A percentile compares a stretch with the other conserved stretches of the same genome.
Evolutionary conservation across 2,329 filamentous ascomycete genomes (phyloP).

Genomic region (Fusarium clavum): DNA sequence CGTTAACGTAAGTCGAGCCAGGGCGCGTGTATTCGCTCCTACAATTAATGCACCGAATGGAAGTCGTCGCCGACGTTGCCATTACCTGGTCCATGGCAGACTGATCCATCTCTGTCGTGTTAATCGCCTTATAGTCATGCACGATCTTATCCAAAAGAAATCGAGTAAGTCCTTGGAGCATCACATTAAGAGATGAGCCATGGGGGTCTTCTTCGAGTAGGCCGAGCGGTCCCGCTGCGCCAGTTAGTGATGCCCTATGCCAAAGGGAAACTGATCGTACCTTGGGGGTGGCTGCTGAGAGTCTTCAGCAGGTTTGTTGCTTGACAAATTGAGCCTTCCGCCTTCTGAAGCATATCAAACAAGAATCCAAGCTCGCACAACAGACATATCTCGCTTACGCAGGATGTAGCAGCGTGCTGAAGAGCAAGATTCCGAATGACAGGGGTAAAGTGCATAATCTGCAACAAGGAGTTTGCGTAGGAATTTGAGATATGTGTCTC

Average conservation of each 20-base stretch:
- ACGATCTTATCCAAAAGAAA: slow-evolving; percentile 87
- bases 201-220: slow-evolving; percentile 86
- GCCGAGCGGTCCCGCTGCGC: slow-evolving; percentile 74
- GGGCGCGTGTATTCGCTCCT: slow-evolving; percentile 85
- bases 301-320: slow-evolving; percentile 95
- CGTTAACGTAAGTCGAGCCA: slow-evolving; percentile 84
- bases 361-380: slow-evolving; percentile 95
- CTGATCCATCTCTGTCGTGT: slow-evolving; percentile 76
- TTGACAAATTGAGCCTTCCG: slow-evolving; percentile 92
- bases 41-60: slow-evolving; percentile 88
- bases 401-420: slow-evolving; percentile 87
- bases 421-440: slow-evolving; percentile 88
- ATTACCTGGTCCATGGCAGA: slow-evolving; percentile 74
- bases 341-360: slow-evolving; percentile 98
- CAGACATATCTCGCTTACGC: slow-evolving; percentile 84
- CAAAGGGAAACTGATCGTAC: slow-evolving; percentile 51
- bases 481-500: slow-evolving; percentile 98
- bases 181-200: slow-evolving; percentile 77
- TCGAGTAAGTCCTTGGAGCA: slow-evolving; percentile 87
- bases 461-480: slow-evolving; percentile 91
- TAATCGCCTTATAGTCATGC: slow-evolving; percentile 78
- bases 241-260: slow-evolving; percentile 34
- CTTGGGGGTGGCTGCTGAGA: slow-evolving; percentile 84
- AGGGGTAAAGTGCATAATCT: slow-evolving; percentile 91
- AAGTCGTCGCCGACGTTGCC: slow-evolving; percentile 76